phyloP scores from a whole-genome alignment of 2,329 filamentous ascomycete species.

The Aureobasidium sp. region DNA sequence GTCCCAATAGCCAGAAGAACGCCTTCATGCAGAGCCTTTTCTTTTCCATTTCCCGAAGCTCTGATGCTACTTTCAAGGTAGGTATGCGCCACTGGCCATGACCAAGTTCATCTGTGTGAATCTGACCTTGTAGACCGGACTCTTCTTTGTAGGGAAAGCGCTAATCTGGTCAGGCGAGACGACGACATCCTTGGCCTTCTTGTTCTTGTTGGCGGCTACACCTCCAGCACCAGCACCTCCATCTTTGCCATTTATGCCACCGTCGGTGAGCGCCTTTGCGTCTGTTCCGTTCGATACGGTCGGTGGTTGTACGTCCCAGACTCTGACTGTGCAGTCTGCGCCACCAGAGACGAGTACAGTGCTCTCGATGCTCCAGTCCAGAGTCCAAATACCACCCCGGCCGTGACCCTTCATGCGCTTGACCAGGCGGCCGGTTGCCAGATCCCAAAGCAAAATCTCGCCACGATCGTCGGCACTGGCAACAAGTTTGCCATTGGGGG shows the following conservation, averaged over 20 bases:
- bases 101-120: conserved; percentile 96
- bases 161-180: conserved; percentile 90
- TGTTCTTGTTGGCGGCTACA: conserved; percentile 40
- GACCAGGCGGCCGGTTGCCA: conserved; percentile 73
- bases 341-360: conserved; percentile 84
- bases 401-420: conserved; percentile 93
- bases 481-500: conserved; percentile 81
- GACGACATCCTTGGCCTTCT: conserved; percentile 82
- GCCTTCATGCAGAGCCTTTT: neutral
- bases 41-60: neutral
- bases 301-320: conserved; percentile 78
- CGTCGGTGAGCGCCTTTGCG: conserved; percentile 44
- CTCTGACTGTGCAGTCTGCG: conserved; percentile 81
- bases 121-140: conserved; percentile 82
- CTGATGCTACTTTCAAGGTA: conserved; percentile 34
- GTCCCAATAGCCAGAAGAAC: neutral
- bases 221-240: conserved; percentile 42
- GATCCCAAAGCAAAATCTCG: conserved; percentile 89
- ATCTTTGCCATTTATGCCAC: conserved; percentile 36
- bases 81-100: conserved; percentile 67
- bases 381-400: conserved; percentile 85
- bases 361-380: conserved; percentile 90
- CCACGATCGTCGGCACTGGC: conserved; percentile 83
- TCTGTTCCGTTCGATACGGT: conserved; percentile 22
- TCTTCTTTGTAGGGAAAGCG: conserved; percentile 93